Base-by-base conservation (phyloP, 225 moss, liverwort and hornwort genomes). In the Antitrichia curtipendula region DNA sequence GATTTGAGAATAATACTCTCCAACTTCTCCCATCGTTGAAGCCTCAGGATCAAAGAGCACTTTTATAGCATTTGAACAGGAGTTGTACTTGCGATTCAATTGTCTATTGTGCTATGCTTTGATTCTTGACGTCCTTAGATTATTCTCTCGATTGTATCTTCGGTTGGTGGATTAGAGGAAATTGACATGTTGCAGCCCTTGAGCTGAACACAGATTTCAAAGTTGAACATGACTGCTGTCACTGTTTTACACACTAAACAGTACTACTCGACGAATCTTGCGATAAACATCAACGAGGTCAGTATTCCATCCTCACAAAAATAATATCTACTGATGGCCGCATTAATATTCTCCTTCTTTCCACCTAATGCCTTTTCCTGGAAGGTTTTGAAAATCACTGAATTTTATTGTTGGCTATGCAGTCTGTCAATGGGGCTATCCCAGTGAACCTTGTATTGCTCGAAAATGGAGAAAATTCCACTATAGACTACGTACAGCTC, bases 211-310 rank as follows among this genome's bases (percentile, higher is more conserved):
- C 97, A 97, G 96, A 92, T 96, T 59, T 80, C 88, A 31, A 95
- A 90, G 91, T 78, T 97, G 71, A 89, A 88, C 45, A 93, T 95
- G 85, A 92, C 93, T 64, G 94, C 93, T 72, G 95, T 92, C 63
- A 97, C 94, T 57, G 54, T 97, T 40, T 81, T 97, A 80, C 90
- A 95, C 68, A 96, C 94, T 70, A 90, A 93, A 45, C 93, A 93
- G 32, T 95, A 92, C 83, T 97, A 97, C 91, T 94, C 95, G 68
- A 84, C 61, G 59, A 95, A 91, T 78, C 93, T 97, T 82, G 95
- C 95, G 29, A 68, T 36, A 13, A 93, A 95, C 41, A 96, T 97
- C 71, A 95, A 97, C 60, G 83, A 88, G 94, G 97, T 96, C 75
- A 83, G 88, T 69, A 34, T 7, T 31, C 14, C 38, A 74, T 82